phyloP scores from a whole-genome alignment of 1,139 yeast species.

The Yamadazyma atmosphaerica region DNA sequence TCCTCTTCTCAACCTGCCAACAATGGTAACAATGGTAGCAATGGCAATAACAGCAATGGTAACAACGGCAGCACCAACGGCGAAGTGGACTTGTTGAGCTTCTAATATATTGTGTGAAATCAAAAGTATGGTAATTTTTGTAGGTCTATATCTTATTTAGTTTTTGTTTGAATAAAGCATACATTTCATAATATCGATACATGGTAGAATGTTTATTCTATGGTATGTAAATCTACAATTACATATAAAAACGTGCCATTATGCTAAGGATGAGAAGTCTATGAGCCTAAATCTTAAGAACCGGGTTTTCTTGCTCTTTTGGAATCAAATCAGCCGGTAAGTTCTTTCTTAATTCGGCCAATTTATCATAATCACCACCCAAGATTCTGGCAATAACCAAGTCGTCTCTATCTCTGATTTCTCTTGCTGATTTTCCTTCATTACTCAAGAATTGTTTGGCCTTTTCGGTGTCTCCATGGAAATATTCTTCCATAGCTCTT shows the following conservation, averaged over 20 bases:
- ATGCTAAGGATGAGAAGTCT: constrained; percentile 3
- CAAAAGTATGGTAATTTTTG: constrained; percentile 2
- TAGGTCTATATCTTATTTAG: constrained; percentile 7
- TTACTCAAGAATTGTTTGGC: constrained; percentile 57
- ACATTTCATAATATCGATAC: no score
- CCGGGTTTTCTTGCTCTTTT: constrained; percentile 34
- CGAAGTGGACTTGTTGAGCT: constrained; percentile 36
- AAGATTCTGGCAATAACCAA: constrained; percentile 79
- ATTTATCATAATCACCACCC: constrained; percentile 81
- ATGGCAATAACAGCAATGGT: no score
- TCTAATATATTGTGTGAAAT: constrained; percentile 16
- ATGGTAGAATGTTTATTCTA: constrained; percentile 2
- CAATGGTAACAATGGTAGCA: constrained; percentile 13
- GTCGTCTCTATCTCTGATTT: constrained; percentile 70
- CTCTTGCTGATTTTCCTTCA: constrained; percentile 57
- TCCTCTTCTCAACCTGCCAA: constrained; percentile 2
- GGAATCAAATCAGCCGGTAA: constrained; percentile 42
- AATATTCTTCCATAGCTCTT: constrained; percentile 69
- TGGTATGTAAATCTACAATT: constrained; percentile 8
- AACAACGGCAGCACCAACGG: constrained; percentile 19
- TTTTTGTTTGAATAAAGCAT: no score
- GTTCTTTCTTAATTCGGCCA: constrained; percentile 67
- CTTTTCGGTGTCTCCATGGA: constrained; percentile 63
- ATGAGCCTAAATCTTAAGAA: constrained; percentile 29
- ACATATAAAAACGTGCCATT: constrained; percentile 1